These are phyloP conservation scores for Withania somnifera DNA, from an alignment of 305 asterid species.

Conservation along the genomic window DNA sequence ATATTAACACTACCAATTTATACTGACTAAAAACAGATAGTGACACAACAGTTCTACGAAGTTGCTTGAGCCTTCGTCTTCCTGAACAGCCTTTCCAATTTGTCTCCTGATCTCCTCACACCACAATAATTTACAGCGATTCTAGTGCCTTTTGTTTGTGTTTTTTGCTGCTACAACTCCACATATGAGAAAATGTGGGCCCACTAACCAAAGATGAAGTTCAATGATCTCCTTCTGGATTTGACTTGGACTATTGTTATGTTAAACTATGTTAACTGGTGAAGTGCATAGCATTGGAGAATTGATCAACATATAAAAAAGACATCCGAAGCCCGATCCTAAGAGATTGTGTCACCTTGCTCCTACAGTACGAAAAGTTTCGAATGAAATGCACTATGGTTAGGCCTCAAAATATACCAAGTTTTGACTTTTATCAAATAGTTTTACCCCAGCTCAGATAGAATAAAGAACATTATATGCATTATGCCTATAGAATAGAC, in stretches of 20 bases:
- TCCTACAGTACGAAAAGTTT: not conserved
- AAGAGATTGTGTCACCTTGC: not conserved
- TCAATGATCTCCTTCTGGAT: not conserved
- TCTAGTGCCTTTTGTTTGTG: not conserved
- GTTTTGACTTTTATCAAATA: not conserved
- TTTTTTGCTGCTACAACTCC: not conserved
- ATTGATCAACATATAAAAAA: not conserved
- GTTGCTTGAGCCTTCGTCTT: not conserved
- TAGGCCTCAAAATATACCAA: not conserved
- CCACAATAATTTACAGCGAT: not conserved
- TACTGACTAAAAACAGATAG: not conserved
- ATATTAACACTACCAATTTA: not conserved
- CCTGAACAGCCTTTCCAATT: not conserved
- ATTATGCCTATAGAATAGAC: not conserved
- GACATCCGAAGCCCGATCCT: not conserved
- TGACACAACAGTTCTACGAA: not conserved
- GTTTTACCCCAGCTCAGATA: not conserved
- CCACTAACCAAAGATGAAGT: not conserved
- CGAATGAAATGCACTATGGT: not conserved
- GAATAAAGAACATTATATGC: not conserved
- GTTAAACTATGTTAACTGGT: not conserved
- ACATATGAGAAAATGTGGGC: not conserved
- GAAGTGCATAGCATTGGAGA: not conserved
- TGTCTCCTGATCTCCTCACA: not conserved
- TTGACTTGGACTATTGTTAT: not conserved